Percentiles rank a stretch among this genome's conserved stretches.
phyloP scores from a whole-genome alignment of 176 grass and related monocot species.

The Paspalum notatum region DNA sequence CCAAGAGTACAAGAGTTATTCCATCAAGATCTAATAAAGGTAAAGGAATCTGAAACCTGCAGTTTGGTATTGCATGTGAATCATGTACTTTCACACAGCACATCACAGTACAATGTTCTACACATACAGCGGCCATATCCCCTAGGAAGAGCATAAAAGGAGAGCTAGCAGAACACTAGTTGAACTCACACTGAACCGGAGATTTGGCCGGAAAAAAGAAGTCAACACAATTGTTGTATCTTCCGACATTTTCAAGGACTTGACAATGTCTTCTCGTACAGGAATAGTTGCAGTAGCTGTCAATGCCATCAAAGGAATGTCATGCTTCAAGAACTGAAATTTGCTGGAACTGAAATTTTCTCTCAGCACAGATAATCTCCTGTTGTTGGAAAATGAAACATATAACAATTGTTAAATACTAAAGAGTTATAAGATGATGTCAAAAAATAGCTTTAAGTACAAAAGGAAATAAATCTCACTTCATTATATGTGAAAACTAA shows the following conservation, averaged over 20 bases:
- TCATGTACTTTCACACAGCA: background rate
- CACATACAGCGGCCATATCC: background rate
- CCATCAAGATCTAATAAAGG: background rate
- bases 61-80: background rate
- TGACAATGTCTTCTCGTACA: slow-evolving; percentile 85
- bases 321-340: slow-evolving; percentile 69
- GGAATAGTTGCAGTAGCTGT: slow-evolving; percentile 89
- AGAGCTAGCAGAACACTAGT: background rate
- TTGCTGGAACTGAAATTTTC: slow-evolving; percentile 76
- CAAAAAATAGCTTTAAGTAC: slow-evolving; percentile 21
- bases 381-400: slow-evolving; percentile 32
- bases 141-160: slow-evolving; percentile 28
- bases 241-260: slow-evolving; percentile 78
- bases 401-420: slow-evolving; percentile 1
- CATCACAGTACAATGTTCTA: background rate
- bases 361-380: slow-evolving; percentile 70
- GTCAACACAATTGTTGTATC: slow-evolving; percentile 69
- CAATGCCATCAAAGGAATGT: slow-evolving; percentile 95
- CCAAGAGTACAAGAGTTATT: too few relatives aligned
- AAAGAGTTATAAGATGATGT: background rate
- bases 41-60: background rate
- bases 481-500: slow-evolving; percentile 1
- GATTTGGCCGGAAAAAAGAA: slow-evolving; percentile 91
- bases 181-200: slow-evolving; percentile 74
- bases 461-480: background rate